These are phyloP conservation scores for Phlebiopsis gigantea DNA, from an alignment of 768 basidiomycete species.

Conservation along the genomic window DNA sequence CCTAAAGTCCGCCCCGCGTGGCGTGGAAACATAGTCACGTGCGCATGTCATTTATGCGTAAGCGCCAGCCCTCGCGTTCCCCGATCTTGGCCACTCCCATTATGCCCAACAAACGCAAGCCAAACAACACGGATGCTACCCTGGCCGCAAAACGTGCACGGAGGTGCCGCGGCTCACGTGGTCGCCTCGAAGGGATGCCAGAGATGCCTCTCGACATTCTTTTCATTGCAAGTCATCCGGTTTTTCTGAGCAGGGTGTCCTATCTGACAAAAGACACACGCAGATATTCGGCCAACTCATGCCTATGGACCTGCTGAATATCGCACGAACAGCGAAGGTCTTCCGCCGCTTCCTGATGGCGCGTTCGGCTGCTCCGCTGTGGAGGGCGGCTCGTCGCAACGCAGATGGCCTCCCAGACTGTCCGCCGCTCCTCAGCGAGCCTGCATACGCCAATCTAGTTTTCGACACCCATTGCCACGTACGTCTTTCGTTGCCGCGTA, in stretches of 20 bases:
- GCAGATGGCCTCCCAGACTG: neutral
- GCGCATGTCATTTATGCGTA: no score
- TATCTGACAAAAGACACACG: neutral
- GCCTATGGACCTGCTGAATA: conserved; percentile 1
- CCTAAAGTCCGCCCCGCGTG: no score
- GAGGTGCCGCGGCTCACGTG: neutral
- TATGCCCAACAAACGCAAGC: no score
- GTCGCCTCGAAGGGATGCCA: neutral
- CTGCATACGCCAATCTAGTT: conserved; percentile 9
- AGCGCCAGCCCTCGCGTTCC: no score
- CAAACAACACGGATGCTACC: no score
- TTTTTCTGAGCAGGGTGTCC: neutral
- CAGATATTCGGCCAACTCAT: neutral
- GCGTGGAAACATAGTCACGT: no score
- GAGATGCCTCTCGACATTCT: conserved; percentile 8
- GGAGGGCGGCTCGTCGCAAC: conserved; percentile 6
- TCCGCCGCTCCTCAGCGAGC: conserved; percentile 9
- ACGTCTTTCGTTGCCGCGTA: neutral
- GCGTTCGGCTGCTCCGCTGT: conserved; percentile 1
- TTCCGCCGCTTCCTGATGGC: conserved; percentile 1
- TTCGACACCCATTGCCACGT: conserved; percentile 10
- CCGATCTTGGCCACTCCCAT: no score
- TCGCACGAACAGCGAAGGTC: conserved; percentile 4
- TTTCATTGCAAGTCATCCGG: neutral
- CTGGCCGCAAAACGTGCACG: no score